A percentile compares a stretch with the other conserved stretches of the same genome.
Evolutionary conservation across 2,329 filamentous ascomycete genomes (phyloP).

Genomic region (Talaromyces pinophilus): DNA sequence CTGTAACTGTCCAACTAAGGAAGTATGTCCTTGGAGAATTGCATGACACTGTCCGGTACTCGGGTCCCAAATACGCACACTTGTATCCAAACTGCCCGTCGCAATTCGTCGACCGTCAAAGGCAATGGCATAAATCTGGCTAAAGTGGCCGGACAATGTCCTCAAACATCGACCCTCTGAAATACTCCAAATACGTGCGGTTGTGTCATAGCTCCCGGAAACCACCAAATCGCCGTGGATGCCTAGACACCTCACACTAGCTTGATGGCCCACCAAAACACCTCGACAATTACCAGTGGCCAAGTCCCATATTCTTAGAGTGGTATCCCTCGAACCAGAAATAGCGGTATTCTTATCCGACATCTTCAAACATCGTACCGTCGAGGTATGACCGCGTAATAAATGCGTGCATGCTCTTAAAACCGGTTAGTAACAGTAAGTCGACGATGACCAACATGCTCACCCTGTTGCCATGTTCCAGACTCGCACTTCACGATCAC

Average conservation of each 20-base stretch:
- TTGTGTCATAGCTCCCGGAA: slow-evolving; percentile 98
- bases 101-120: slow-evolving; percentile 93
- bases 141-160: slow-evolving; percentile 91
- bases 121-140: slow-evolving; percentile 97
- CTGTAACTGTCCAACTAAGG: slow-evolving; percentile 91
- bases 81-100: slow-evolving; percentile 94
- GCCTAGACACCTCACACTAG: slow-evolving; percentile 90
- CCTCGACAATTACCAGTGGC: slow-evolving; percentile 83
- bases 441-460: slow-evolving; percentile 32
- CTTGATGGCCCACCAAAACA: slow-evolving; percentile 90
- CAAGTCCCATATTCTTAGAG: slow-evolving; percentile 92
- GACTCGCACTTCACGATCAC: slow-evolving; percentile 92
- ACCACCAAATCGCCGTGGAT: slow-evolving; percentile 96
- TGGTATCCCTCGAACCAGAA: slow-evolving; percentile 93
- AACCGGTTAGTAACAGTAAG: not conserved
- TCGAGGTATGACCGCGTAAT: slow-evolving; percentile 91
- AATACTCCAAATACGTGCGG: slow-evolving; percentile 96
- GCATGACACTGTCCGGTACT: slow-evolving; percentile 82
- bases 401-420: slow-evolving; percentile 73
- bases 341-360: slow-evolving; percentile 91
- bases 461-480: slow-evolving; percentile 95
- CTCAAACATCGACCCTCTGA: slow-evolving; percentile 90
- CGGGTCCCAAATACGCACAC: slow-evolving; percentile 95
- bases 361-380: slow-evolving; percentile 97
- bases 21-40: slow-evolving; percentile 94